Conservation (phyloP, 2,329 filamentous ascomycete species). For the Peltaster fructicola region DNA sequence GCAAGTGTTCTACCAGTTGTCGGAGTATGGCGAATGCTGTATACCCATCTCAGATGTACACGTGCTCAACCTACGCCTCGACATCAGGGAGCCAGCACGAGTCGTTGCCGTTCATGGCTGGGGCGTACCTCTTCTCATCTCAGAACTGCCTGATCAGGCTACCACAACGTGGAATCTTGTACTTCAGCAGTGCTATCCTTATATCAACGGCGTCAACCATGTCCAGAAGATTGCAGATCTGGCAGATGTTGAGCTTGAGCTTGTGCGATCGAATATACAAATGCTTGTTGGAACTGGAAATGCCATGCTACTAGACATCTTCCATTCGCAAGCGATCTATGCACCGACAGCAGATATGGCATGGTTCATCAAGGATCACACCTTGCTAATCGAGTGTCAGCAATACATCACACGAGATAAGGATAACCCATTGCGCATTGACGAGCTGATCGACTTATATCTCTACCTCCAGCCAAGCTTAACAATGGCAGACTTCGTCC, state of each 20-base stretch:
- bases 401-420: conserved; percentile 51
- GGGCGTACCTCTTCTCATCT: conserved; percentile 71
- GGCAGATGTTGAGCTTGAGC: conserved; percentile 70
- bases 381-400: conserved; percentile 72
- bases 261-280: conserved; percentile 71
- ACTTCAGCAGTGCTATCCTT: conserved; percentile 59
- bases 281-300: conserved; percentile 90
- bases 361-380: conserved; percentile 58
- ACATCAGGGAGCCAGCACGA: conserved; percentile 57
- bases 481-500: conserved; percentile 74
- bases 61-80: conserved; percentile 15
- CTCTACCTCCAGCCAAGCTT: conserved; percentile 66
- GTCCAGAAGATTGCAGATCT: conserved; percentile 71
- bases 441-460: conserved; percentile 61
- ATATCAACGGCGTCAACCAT: conserved; percentile 82
- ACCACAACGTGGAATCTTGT: conserved; percentile 60
- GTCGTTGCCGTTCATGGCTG: too few relatives aligned
- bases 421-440: conserved; percentile 2
- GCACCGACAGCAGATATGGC: conserved; percentile 64
- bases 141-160: conserved; percentile 31
- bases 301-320: conserved; percentile 78
- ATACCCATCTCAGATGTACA: conserved; percentile 10
- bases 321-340: conserved; percentile 86
- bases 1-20: conserved; percentile 78
- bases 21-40: conserved; percentile 83